Percentiles rank a stretch among this genome's conserved stretches.
Evolutionary conservation across 2,329 filamentous ascomycete species (phyloP).

Genomic region (Seiridium unicorne): DNA sequence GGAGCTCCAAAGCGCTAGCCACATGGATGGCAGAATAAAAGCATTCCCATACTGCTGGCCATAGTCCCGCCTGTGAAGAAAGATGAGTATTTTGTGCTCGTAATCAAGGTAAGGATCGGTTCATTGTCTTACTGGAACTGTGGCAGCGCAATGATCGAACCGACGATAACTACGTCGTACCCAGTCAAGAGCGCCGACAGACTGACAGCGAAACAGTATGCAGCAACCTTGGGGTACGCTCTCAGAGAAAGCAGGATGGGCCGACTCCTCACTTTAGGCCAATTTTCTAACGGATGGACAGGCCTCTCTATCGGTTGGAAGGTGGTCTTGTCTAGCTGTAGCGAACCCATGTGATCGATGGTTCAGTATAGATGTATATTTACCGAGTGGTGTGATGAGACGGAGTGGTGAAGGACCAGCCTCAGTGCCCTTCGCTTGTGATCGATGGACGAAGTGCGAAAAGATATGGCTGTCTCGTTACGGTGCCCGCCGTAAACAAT

Average conservation of each 20-base stretch:
- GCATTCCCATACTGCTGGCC: neutral
- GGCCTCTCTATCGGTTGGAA: neutral
- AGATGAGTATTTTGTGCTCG: neutral
- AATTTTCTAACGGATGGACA: neutral
- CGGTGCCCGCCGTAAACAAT: too few relatives aligned
- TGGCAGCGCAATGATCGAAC: slow-evolving; percentile 6
- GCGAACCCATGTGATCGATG: neutral
- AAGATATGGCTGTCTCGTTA: too few relatives aligned
- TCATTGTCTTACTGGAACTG: slow-evolving; percentile 20
- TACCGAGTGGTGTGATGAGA: neutral
- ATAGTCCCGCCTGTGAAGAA: neutral
- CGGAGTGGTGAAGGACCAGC: neutral
- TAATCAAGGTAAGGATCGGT: slow-evolving; percentile 21
- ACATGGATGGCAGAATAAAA: slow-evolving; percentile 37
- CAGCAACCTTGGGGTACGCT: slow-evolving; percentile 6
- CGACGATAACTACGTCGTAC: slow-evolving; percentile 11
- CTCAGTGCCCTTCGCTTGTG: too few relatives aligned
- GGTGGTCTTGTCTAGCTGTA: neutral
- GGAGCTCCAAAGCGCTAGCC: slow-evolving; percentile 44
- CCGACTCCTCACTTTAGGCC: neutral
- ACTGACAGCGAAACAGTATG: slow-evolving; percentile 10
- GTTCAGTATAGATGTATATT: neutral
- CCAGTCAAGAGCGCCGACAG: slow-evolving; percentile 9
- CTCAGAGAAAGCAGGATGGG: neutral
- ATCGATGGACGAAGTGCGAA: too few relatives aligned